A percentile compares a stretch with the other conserved stretches of the same genome.
These are phyloP conservation scores for Penicillium silybi DNA, from an alignment of 495 filamentous ascomycete genomes.

Conservation along the genomic window DNA sequence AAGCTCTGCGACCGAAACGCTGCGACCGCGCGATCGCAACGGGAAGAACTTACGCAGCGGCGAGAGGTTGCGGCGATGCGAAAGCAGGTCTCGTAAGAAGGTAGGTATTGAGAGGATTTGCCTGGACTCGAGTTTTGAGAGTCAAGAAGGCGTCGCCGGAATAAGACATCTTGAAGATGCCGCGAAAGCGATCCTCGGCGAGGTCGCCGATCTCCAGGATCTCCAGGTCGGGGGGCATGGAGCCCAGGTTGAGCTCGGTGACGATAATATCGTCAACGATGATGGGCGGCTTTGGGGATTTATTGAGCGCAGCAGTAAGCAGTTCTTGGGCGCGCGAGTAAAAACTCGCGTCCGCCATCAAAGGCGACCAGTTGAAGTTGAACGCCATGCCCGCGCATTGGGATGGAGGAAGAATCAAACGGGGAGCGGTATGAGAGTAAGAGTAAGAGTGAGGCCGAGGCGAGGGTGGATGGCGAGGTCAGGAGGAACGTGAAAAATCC, in stretches of 20 bases:
- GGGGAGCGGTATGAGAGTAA: conserved; percentile 1
- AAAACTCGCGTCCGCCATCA: conserved; percentile 87
- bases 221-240: conserved; percentile 86
- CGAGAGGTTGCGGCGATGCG: conserved; percentile 88
- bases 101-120: conserved; percentile 95
- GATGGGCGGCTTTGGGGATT: conserved; percentile 95
- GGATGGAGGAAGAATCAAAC: conserved; percentile 14
- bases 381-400: conserved; percentile 74
- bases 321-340: conserved; percentile 90
- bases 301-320: conserved; percentile 92
- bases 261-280: conserved; percentile 99
- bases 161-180: conserved; percentile 99
- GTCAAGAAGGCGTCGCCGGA: conserved; percentile 92
- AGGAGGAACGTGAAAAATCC: conserved; percentile 8
- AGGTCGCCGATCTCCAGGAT: conserved; percentile 96
- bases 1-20: too few species aligned
- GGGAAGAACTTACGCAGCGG: conserved; percentile 61
- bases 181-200: conserved; percentile 93
- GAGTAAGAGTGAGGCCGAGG: conserved; percentile 5
- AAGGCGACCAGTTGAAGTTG: conserved; percentile 99
- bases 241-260: conserved; percentile 93
- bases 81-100: conserved; percentile 86
- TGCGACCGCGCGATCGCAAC: background rate
- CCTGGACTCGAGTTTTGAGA: conserved; percentile 91
- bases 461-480: conserved; percentile 9